A percentile compares a stretch with the other conserved stretches of the same genome.
Evolutionary conservation across 2,329 filamentous ascomycete species (phyloP).

Genomic region (Colletotrichum sp.): DNA sequence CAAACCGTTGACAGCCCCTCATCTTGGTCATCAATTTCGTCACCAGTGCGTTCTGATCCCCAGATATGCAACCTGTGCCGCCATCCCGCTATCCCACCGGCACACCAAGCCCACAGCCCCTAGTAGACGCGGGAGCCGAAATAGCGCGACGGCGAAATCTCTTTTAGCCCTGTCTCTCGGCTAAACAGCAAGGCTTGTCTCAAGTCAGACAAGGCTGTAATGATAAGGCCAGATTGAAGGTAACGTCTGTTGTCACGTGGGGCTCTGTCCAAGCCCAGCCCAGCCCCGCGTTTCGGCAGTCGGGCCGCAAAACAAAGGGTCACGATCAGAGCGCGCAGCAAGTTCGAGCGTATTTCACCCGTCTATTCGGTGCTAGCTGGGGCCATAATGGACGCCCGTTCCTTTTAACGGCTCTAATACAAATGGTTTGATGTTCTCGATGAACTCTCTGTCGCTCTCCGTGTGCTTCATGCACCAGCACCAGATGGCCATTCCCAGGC

Average conservation of each 20-base stretch:
- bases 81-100: conserved; percentile 14
- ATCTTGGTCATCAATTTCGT: not conserved
- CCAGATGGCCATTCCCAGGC: conserved; percentile 12
- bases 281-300: not conserved
- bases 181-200: not conserved
- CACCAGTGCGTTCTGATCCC: not conserved
- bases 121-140: not conserved
- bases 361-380: not conserved
- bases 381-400: not conserved
- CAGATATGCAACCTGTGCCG: not conserved
- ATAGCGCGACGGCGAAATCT: not conserved
- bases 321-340: not conserved
- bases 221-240: not conserved
- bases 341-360: not conserved
- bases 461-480: conserved; percentile 8
- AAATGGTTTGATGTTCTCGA: conserved; percentile 12
- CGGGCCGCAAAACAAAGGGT: not conserved
- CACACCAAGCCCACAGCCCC: not conserved
- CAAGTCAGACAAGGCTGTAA: not conserved
- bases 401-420: not conserved
- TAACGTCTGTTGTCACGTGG: not conserved
- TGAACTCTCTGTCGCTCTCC: conserved; percentile 10
- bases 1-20: not conserved
- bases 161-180: not conserved
- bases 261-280: not conserved